Conservation (phyloP, 768 basidiomycete species). For the Lactifluus hygrophoroides region DNA sequence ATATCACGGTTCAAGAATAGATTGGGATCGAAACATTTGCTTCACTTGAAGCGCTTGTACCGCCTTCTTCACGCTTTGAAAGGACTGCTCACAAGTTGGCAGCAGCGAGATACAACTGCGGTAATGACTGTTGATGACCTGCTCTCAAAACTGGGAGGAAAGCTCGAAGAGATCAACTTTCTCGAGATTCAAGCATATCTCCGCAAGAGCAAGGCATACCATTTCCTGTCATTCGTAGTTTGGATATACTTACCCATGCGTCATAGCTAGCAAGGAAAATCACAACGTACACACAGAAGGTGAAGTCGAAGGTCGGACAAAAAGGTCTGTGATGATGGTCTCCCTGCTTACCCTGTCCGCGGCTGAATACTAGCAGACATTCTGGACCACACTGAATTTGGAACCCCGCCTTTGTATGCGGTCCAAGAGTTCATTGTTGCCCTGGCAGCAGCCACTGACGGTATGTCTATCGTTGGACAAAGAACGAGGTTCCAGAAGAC, state of each 20-base stretch:
- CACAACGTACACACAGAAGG: conserved; percentile 56
- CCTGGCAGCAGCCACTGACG: conserved; percentile 70
- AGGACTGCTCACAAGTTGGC: conserved; percentile 51
- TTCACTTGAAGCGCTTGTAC: conserved; percentile 75
- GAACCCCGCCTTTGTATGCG: conserved; percentile 61
- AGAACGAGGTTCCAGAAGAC: background rate
- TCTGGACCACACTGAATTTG: background rate
- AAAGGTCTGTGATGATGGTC: conserved; percentile 18
- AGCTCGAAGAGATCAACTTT: conserved; percentile 68
- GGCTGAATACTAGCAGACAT: background rate
- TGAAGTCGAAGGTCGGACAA: conserved; percentile 24
- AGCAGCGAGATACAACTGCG: conserved; percentile 36
- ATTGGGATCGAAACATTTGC: conserved; percentile 59
- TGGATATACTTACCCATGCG: background rate
- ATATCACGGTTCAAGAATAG: conserved; percentile 69
- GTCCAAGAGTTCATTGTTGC: conserved; percentile 76
- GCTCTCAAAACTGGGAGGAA: conserved; percentile 55
- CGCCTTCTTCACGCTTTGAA: conserved; percentile 62
- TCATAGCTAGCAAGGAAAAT: conserved; percentile 66
- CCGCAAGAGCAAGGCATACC: conserved; percentile 68
- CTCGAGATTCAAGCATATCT: conserved; percentile 78
- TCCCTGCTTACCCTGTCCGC: too few species aligned
- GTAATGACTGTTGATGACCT: conserved; percentile 65
- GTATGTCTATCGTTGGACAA: conserved; percentile 27
- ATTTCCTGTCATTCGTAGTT: background rate